A percentile compares a stretch with the other conserved stretches of the same genome.
Conservation (phyloP, 208 protist species). For the Acanthamoeba sp. region DNA sequence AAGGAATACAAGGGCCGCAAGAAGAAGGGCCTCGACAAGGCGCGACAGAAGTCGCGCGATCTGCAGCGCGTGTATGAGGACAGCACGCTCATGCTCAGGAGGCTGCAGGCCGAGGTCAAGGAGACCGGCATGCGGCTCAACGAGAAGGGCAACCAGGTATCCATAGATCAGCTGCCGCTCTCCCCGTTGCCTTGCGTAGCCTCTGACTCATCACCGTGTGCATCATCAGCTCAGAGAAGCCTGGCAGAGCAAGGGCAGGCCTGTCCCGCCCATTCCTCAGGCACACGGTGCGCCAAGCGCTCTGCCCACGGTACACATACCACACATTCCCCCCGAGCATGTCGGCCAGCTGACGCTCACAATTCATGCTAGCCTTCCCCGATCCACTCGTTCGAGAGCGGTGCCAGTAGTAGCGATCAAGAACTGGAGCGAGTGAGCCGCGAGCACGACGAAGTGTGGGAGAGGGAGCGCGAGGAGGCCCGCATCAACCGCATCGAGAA, state of each 20-base stretch:
- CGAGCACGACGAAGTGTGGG: neutral
- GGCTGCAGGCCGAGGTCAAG: neutral
- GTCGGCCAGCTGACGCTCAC: no score
- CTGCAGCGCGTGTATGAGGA: conserved; percentile 16
- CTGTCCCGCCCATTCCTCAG: neutral
- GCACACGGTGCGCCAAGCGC: neutral
- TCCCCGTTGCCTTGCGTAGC: neutral
- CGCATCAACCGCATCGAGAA: conserved; percentile 36
- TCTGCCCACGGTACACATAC: neutral
- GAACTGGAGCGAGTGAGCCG: neutral
- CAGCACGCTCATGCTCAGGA: neutral
- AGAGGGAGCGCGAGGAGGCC: neutral
- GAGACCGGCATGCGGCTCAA: neutral
- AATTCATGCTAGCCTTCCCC: neutral
- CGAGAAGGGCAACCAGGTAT: conserved; percentile 6
- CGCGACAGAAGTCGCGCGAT: conserved; percentile 7
- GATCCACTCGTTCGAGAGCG: neutral
- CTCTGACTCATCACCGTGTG: neutral
- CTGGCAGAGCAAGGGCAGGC: neutral
- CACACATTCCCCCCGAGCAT: neutral
- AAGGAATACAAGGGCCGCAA: conserved; percentile 33
- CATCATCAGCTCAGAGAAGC: neutral
- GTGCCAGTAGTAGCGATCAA: neutral
- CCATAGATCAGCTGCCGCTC: neutral
- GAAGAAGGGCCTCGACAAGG: conserved; percentile 54